A percentile compares a stretch with the other conserved stretches of the same genome.
Evolutionary conservation across 306 rosid genomes (phyloP).

Genomic region (Malus orientalis): DNA sequence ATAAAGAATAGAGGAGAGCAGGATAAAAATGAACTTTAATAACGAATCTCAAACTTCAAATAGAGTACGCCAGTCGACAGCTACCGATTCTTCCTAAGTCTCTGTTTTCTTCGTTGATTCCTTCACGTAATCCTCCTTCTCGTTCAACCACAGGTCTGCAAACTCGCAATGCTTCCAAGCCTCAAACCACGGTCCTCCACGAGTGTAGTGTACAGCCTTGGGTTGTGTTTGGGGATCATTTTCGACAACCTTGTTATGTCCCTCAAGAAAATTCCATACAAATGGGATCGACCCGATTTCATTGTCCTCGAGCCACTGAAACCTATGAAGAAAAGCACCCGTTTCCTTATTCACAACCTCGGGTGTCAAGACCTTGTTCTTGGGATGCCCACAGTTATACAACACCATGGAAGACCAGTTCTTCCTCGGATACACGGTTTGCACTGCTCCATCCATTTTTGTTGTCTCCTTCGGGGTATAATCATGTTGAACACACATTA

Average conservation of each 20-base stretch:
- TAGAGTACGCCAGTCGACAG: not conserved
- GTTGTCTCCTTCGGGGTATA: constrained; percentile 13
- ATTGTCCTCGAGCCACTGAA: constrained; percentile 15
- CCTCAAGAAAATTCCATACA: constrained; percentile 15
- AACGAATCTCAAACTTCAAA: constrained; percentile 4
- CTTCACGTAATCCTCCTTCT: constrained; percentile 7
- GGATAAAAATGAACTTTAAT: not conserved
- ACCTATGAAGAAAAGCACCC: constrained; percentile 14
- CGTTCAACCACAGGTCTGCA: constrained; percentile 16
- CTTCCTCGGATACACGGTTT: constrained; percentile 16
- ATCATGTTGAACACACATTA: constrained; percentile 18
- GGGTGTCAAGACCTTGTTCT: constrained; percentile 12
- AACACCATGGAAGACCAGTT: constrained; percentile 20
- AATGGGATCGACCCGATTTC: constrained; percentile 8
- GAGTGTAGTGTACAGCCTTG: constrained; percentile 14
- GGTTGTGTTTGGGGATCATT: constrained; percentile 7
- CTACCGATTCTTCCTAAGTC: not conserved
- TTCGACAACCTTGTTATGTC: constrained; percentile 14
- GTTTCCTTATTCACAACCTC: constrained; percentile 18
- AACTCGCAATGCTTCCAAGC: constrained; percentile 16
- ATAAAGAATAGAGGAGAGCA: not conserved
- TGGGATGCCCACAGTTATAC: constrained; percentile 13
- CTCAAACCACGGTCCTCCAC: constrained; percentile 17
- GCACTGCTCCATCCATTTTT: constrained; percentile 16
- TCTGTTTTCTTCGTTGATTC: constrained; percentile 3